These are phyloP conservation scores for Ichthyophonus hoferi DNA, from an alignment of 208 protist species.

Conservation along the genomic window DNA sequence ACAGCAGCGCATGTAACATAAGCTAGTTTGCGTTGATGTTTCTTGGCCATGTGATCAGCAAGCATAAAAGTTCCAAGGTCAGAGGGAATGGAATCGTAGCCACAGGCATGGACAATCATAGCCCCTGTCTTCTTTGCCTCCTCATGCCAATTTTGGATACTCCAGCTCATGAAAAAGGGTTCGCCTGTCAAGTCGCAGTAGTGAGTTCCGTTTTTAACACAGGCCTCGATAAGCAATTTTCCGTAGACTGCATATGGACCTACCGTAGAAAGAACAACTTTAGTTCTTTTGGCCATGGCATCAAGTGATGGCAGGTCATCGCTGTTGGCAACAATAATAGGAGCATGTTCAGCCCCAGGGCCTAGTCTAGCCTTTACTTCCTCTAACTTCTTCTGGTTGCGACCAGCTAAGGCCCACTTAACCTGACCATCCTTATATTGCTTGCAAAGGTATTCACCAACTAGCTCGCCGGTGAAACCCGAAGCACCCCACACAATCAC, in stretches of 20 bases:
- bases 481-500: neutral
- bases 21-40: neutral
- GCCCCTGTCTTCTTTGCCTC: neutral
- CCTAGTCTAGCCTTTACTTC: conserved; percentile 8
- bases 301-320: neutral
- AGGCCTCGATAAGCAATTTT: conserved; percentile 25
- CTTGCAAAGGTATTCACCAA: conserved; percentile 50
- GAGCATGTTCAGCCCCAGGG: neutral
- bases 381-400: conserved; percentile 28
- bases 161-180: neutral
- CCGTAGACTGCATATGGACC: conserved; percentile 31
- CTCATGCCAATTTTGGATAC: neutral
- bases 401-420: conserved; percentile 59
- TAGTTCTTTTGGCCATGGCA: neutral
- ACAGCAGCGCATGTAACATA: neutral
- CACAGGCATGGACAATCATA: conserved; percentile 13
- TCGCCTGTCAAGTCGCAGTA: conserved; percentile 41
- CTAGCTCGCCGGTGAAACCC: conserved; percentile 43
- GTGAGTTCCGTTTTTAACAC: neutral
- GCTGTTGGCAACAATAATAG: conserved; percentile 25
- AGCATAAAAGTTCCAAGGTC: conserved; percentile 30
- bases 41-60: conserved; percentile 1
- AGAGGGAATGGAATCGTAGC: conserved; percentile 38
- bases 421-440: conserved; percentile 44
- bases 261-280: neutral